Conservation (phyloP, 139 green algal genomes). For the Klebsormidium nitens region DNA sequence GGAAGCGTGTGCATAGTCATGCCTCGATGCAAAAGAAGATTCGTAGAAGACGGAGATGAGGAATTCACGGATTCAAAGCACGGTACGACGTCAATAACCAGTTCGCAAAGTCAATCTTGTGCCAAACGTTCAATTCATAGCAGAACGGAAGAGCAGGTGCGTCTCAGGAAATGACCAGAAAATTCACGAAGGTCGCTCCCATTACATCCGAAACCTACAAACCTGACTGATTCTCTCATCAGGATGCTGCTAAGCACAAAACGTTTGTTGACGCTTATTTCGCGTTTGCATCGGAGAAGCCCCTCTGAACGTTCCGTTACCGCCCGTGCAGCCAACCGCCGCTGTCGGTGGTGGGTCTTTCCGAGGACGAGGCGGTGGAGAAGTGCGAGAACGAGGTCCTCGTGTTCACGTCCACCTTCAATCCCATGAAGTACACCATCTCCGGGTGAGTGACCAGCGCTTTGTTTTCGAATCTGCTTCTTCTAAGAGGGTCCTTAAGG, state of each 20-base stretch:
- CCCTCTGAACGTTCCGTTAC: neutral
- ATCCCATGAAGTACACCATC: constrained; percentile 92
- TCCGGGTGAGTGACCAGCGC: constrained; percentile 19
- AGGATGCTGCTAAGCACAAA: neutral
- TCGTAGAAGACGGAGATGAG: too few relatives aligned
- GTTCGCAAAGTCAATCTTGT: too few relatives aligned
- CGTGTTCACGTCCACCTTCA: constrained; percentile 85
- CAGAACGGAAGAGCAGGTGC: too few relatives aligned
- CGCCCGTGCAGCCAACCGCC: constrained; percentile 72
- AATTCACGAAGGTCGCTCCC: too few relatives aligned
- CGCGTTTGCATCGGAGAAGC: neutral
- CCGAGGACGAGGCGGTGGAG: constrained; percentile 76
- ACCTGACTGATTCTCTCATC: neutral
- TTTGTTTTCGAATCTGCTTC: too few relatives aligned
- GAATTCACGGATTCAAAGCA: too few relatives aligned
- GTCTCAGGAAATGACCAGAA: too few relatives aligned
- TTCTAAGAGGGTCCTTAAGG: too few relatives aligned
- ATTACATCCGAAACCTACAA: neutral
- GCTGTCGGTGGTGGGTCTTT: constrained; percentile 78
- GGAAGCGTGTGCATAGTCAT: too few relatives aligned
- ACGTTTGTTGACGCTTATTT: neutral
- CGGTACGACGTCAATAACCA: too few relatives aligned
- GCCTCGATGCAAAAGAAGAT: too few relatives aligned
- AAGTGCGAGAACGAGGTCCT: constrained; percentile 59
- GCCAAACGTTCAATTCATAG: too few relatives aligned